Base-by-base conservation (phyloP, 495 filamentous ascomycete species). In the Articulospora tetracladia region DNA sequence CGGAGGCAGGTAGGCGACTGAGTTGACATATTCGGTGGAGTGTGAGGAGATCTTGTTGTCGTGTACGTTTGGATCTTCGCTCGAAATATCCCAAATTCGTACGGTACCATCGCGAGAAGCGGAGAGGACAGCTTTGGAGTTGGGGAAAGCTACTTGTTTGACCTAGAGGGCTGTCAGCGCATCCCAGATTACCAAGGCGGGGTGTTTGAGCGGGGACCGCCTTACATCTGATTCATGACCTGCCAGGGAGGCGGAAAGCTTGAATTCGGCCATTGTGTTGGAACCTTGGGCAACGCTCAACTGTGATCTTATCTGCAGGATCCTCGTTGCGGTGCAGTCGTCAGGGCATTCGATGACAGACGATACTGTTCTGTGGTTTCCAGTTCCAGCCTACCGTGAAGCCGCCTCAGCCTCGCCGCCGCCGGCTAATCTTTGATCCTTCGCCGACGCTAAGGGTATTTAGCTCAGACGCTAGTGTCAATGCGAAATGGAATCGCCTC, bases 21-120 rank as follows among this genome's bases (percentile, higher is more conserved):
- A 79, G 75, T 97, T 98, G 70, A 97, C 84, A 66, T 93, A 98
- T 36, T 86, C 84, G 36, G 86, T 78, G 53, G 89, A 89, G 60
- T 92, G 86, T 27, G 86, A 86, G 52, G 85, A 79, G 57, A 96
- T 86, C 2, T 83, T 86, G 63, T 83, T 81, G 64, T 96, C 91
- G 68, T 87, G 97, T 19, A 75, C 72, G 12, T 89, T 88, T 41
- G 84, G 92, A 52, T 77, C 81, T 59, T 79, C 74, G 15, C 83
- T 77, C 46, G 85, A 77, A 44, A 74, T 73, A 64, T 86, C 90
- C 95, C 95, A 99, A 48, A 91, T 71, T 32, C 92, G 86, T 39
- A 96, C 93, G 2, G 92, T 96, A 57, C 85, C 85, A 79, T 98
- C 95, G 72, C 95, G 83, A 55, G 93, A 97, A 22, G 90, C 90